Conservation (phyloP, 441 rosid genomes). For the Erodium chrysanthum region DNA sequence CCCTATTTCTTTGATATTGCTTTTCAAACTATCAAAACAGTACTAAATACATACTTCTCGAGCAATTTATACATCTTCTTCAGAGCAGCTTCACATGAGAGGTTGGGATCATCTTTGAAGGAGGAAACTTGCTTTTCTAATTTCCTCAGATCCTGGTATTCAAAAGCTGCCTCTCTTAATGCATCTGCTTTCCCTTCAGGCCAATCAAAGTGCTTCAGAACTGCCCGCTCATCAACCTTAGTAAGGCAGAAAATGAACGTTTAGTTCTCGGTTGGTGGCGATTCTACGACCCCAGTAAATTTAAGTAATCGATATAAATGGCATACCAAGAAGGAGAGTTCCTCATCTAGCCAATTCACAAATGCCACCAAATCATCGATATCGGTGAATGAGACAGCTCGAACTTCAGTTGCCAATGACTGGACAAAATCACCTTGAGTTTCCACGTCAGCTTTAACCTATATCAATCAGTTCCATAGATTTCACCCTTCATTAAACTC, state of each 20-base stretch:
- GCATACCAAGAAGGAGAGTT: constrained; percentile 89
- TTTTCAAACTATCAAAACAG: too few species aligned
- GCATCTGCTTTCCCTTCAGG: constrained; percentile 98
- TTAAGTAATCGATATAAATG: constrained; percentile 6
- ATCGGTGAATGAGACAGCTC: constrained; percentile 65
- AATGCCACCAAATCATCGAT: constrained; percentile 75
- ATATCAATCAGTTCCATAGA: constrained; percentile 21
- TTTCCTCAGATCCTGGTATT: constrained; percentile 84
- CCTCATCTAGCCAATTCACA: constrained; percentile 97
- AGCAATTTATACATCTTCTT: constrained; percentile 91
- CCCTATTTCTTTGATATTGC: neutral
- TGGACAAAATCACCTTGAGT: constrained; percentile 95
- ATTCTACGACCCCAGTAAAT: neutral
- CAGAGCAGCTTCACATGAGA: constrained; percentile 75
- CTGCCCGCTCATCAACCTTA: constrained; percentile 93
- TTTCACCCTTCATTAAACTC: constrained; percentile 15
- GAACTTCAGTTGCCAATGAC: constrained; percentile 80
- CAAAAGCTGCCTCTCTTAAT: constrained; percentile 87
- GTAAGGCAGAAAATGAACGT: constrained; percentile 13
- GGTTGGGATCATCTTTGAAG: constrained; percentile 73
- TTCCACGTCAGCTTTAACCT: constrained; percentile 98
- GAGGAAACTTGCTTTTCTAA: constrained; percentile 69
- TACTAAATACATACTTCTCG: constrained; percentile 74
- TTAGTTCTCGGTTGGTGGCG: neutral
- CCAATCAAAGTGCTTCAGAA: constrained; percentile 97